These are phyloP conservation scores for Akanthomyces dipterigenus DNA, from an alignment of 2,329 filamentous ascomycete species.

Conservation along the genomic window DNA sequence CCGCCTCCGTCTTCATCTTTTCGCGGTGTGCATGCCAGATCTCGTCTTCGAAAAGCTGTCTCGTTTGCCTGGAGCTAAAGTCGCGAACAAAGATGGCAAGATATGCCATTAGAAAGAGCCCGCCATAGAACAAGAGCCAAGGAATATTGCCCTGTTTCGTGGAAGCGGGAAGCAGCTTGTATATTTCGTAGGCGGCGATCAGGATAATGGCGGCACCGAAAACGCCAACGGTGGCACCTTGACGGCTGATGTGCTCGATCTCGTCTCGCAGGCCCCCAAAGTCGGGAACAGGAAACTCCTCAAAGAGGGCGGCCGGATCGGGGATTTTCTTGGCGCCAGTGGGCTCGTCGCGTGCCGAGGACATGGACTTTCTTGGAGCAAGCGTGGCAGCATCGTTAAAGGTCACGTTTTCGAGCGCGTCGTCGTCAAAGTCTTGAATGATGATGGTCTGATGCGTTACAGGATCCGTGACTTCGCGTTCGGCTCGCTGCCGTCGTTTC, in stretches of 20 bases:
- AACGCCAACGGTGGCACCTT: constrained; percentile 30
- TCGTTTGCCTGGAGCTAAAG: constrained; percentile 56
- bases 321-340: constrained; percentile 21
- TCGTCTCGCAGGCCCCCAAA: constrained; percentile 35
- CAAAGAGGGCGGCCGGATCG: constrained; percentile 34
- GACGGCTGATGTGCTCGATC: constrained; percentile 25
- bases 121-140: constrained; percentile 8
- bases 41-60: constrained; percentile 59
- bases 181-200: constrained; percentile 19
- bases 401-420: constrained; percentile 42
- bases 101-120: not conserved
- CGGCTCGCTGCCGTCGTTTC: constrained; percentile 35
- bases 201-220: constrained; percentile 29
- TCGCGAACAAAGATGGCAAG: constrained; percentile 40
- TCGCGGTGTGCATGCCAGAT: constrained; percentile 59
- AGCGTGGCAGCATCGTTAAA: constrained; percentile 18
- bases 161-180: constrained; percentile 16
- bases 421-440: constrained; percentile 62
- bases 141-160: constrained; percentile 1
- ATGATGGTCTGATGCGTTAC: constrained; percentile 63
- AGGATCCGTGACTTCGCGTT: constrained; percentile 63
- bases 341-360: not conserved
- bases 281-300: constrained; percentile 42
- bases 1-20: constrained; percentile 37
- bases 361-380: constrained; percentile 1